Percentiles rank a stretch among this genome's conserved stretches.
Conservation (phyloP, 129 eudicot genomes). For the Helichrysum umbraculigerum region DNA sequence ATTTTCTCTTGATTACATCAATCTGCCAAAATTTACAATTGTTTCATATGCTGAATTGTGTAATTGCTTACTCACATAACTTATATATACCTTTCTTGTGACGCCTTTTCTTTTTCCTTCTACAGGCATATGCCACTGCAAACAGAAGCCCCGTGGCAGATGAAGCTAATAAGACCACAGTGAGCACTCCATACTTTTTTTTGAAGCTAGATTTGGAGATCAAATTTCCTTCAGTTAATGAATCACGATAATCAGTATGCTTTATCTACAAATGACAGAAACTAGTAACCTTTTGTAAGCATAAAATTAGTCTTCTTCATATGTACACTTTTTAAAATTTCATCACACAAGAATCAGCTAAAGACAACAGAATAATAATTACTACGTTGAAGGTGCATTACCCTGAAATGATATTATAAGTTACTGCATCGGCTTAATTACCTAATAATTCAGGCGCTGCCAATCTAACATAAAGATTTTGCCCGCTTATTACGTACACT, state of each 20-base stretch:
- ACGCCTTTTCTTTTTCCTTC: slow-evolving; percentile 17
- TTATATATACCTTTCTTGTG: not conserved
- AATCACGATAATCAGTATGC: slow-evolving; percentile 10
- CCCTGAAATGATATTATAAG: not conserved
- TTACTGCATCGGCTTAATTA: not conserved
- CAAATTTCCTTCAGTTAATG: not conserved
- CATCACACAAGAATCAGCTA: too few species aligned
- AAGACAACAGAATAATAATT: not conserved
- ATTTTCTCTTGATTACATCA: not conserved
- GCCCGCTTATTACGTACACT: slow-evolving; percentile 5
- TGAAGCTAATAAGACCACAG: slow-evolving; percentile 6
- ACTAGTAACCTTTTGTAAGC: too few species aligned
- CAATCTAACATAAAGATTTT: slow-evolving; percentile 38
- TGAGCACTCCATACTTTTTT: not conserved
- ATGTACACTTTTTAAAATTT: too few species aligned
- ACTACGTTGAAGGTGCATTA: not conserved
- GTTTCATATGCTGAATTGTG: not conserved
- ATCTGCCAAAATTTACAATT: not conserved
- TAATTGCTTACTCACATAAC: too few species aligned
- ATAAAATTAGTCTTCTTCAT: too few species aligned
- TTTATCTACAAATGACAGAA: not conserved
- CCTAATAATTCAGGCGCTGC: slow-evolving; percentile 34
- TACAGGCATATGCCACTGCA: slow-evolving; percentile 20
- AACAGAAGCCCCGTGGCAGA: slow-evolving; percentile 19
- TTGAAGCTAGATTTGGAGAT: slow-evolving; percentile 1